Evolutionary conservation across 352 stramenopile genomes (phyloP), one percentile per base, ranked within the genome.

Genomic region (Phytophthora sojae): DNA sequence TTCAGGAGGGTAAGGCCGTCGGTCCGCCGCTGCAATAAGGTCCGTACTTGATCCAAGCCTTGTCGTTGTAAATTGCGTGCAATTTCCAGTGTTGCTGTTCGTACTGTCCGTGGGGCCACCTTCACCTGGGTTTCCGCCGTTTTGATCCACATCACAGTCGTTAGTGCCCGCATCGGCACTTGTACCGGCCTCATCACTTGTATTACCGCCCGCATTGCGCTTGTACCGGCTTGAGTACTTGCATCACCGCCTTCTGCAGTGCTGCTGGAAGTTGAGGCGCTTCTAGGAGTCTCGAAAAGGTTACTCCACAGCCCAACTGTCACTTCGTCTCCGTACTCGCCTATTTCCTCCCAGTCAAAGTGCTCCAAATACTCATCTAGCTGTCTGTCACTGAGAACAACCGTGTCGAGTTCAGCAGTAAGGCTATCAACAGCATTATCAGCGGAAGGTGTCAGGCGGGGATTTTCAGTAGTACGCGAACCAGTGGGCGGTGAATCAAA

Each of bases 321-420:
- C 1, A 2, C 4, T 47, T 47, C 39, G 4, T 47, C 39, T 6
- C 39, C 39, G 39, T 47, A 47, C 39, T 47, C 39, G 15, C 12
- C 39, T 47, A 47, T 47, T 47, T 47, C 39, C 39, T 8, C 12
- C 14, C 39, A 47, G 39, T 47, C 39, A 0, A 47, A 47, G 39
- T 47, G 39, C 4, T 17, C 39, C 4, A 47, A 14, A 21, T 47
- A 47, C 39, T 47, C 39, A 47, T 47, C 39, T n/a, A 47, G 39
- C 39, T 47, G 39, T 8, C 39, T 3, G 14, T 61, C 55, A 5
- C 55, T 61, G 6, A 61, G 55, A 42, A 6, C 39, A n/a, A 47
- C 39, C 1, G 39, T 47, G 4, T 47, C 39, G 2, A 21, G 39
- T 47, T 47, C 39, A 47, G 39, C 39, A 47, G 39, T 21, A 2